phyloP scores from a whole-genome alignment of 441 rosid genomes.

The Theobroma grandiflorum region DNA sequence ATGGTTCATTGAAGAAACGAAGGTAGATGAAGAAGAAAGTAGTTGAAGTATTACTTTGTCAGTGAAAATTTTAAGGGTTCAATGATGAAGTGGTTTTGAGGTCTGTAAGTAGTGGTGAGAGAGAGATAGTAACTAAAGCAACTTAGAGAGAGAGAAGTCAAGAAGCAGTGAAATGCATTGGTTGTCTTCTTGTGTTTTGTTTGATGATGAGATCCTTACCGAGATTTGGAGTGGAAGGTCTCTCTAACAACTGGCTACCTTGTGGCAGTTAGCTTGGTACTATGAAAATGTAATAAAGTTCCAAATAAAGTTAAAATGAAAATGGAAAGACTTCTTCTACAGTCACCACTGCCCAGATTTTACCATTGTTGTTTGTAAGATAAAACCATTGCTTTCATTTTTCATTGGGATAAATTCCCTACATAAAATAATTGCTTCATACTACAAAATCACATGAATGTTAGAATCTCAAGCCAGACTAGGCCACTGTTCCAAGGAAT shows the following conservation, averaged over 20 bases:
- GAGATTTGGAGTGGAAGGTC: slow-evolving; percentile 6
- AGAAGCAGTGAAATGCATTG: background rate
- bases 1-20: slow-evolving; percentile 4
- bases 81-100: slow-evolving; percentile 3
- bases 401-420: background rate
- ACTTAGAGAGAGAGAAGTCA: background rate
- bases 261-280: background rate
- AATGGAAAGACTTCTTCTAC: background rate
- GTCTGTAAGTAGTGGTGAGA: background rate
- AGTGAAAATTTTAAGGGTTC: background rate
- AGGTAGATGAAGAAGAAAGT: slow-evolving; percentile 16
- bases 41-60: background rate
- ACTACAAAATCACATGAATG: background rate
- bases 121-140: slow-evolving; percentile 1
- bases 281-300: background rate
- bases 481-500: background rate
- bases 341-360: background rate
- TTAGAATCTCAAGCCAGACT: background rate
- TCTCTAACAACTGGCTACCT: background rate
- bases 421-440: background rate
- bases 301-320: background rate
- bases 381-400: no score
- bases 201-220: slow-evolving; percentile 18
- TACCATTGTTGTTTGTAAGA: background rate
- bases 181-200: slow-evolving; percentile 9